Conservation (phyloP, 768 basidiomycete species). For the Hericium rajendrae region DNA sequence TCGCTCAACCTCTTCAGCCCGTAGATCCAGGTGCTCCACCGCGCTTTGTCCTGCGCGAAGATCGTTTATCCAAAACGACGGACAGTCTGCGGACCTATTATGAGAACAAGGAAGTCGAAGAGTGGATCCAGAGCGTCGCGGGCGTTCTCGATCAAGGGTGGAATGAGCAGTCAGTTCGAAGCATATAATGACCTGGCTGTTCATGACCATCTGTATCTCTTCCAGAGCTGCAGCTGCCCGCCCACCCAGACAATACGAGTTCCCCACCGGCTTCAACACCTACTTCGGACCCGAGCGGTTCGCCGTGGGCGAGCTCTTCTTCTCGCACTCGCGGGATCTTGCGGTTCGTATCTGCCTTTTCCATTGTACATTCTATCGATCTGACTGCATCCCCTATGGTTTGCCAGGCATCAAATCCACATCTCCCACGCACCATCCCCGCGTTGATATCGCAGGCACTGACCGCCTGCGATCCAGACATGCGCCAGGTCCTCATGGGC, state of each 20-base stretch:
- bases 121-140: constrained; percentile 85
- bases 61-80: constrained; percentile 63
- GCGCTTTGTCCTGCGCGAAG: constrained; percentile 62
- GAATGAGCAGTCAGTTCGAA: constrained; percentile 68
- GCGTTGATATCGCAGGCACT: constrained; percentile 71
- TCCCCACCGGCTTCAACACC: constrained; percentile 86
- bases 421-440: constrained; percentile 67
- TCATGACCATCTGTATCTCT: background rate
- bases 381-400: background rate
- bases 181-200: background rate
- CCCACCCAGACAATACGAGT: constrained; percentile 73
- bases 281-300: constrained; percentile 79
- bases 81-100: constrained; percentile 77
- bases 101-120: constrained; percentile 76
- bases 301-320: constrained; percentile 82
- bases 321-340: constrained; percentile 48
- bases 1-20: constrained; percentile 33
- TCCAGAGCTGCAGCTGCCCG: constrained; percentile 50
- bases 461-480: constrained; percentile 80
- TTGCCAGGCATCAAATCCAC: constrained; percentile 43
- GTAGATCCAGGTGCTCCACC: constrained; percentile 64
- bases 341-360: constrained; percentile 13
- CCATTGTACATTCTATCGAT: background rate
- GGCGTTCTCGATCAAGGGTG: constrained; percentile 82
- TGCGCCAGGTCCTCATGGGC: constrained; percentile 80